Conservation (phyloP, 805 yeast species). For the Kluyveromyces starmeri region DNA sequence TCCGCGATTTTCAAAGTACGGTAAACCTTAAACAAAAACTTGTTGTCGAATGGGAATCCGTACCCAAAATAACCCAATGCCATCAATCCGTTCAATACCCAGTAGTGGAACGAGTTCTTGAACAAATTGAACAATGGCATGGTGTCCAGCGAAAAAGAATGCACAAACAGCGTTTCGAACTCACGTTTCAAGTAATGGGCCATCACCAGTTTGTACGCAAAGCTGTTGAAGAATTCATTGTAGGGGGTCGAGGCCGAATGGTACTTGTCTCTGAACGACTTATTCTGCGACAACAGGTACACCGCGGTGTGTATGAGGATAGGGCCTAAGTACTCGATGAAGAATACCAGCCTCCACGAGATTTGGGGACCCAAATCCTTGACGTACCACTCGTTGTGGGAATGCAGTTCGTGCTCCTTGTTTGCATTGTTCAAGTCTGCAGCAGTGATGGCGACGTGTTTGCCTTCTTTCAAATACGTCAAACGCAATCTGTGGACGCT, state of each 20-base stretch:
- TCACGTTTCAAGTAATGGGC: conserved; percentile 85
- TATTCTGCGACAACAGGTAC: conserved; percentile 34
- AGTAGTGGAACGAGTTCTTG: conserved; percentile 86
- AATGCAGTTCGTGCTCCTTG: conserved; percentile 29
- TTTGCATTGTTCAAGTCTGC: conserved; percentile 9
- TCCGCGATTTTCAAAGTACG: conserved; percentile 12
- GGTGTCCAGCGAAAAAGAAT: conserved; percentile 77
- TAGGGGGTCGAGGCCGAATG: conserved; percentile 9
- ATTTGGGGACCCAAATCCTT: conserved; percentile 93
- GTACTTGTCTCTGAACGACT: conserved; percentile 9
- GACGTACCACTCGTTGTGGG: conserved; percentile 42
- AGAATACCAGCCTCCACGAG: conserved; percentile 83
- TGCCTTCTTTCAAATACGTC: conserved; percentile 32
- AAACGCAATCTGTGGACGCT: conserved; percentile 49
- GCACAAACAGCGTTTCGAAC: conserved; percentile 76
- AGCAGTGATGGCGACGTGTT: conserved; percentile 25
- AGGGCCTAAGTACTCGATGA: conserved; percentile 88
- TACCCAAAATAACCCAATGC: conserved; percentile 41
- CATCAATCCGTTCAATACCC: conserved; percentile 76
- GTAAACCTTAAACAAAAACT: conserved; percentile 12
- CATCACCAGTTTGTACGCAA: conserved; percentile 40
- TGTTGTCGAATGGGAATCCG: conserved; percentile 31
- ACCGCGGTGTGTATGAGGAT: conserved; percentile 66
- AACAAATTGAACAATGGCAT: conserved; percentile 87
- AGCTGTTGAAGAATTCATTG: conserved; percentile 21